phyloP scores from a whole-genome alignment of 768 basidiomycete species.

The Podaxis rugospora region DNA sequence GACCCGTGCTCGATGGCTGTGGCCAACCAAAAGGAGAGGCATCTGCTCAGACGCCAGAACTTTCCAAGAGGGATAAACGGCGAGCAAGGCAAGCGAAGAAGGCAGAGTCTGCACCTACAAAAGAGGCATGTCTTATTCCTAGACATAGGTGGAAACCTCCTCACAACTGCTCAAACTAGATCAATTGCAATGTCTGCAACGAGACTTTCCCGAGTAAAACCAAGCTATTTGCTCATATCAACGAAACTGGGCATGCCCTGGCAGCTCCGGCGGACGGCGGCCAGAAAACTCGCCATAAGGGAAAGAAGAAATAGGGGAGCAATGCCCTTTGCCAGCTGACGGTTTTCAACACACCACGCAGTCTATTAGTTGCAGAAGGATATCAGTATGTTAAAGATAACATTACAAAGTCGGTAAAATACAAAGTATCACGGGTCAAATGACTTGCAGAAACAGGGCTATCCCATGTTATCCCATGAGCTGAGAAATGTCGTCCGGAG shows the following conservation, averaged over 20 bases:
- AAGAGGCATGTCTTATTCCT: slow-evolving; percentile 15
- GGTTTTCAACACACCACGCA: not conserved
- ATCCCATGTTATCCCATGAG: slow-evolving; percentile 70
- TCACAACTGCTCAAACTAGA: slow-evolving; percentile 16
- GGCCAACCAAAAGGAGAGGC: not conserved
- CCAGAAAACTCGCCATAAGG: slow-evolving; percentile 27
- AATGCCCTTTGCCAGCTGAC: not conserved
- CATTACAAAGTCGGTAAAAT: not conserved
- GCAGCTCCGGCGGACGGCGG: slow-evolving; percentile 31
- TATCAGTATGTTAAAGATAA: not conserved
- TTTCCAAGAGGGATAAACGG: slow-evolving; percentile 78
- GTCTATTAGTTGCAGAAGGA: not conserved
- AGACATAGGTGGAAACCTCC: not conserved
- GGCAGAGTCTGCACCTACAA: slow-evolving; percentile 30
- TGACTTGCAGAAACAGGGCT: not conserved
- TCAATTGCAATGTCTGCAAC: slow-evolving; percentile 70
- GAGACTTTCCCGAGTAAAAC: slow-evolving; percentile 61
- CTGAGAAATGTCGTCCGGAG: slow-evolving; percentile 87
- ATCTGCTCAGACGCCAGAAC: slow-evolving; percentile 15
- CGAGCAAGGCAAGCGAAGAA: slow-evolving; percentile 77
- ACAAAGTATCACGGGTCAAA: not conserved
- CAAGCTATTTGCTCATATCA: slow-evolving; percentile 72
- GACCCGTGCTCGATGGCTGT: not conserved
- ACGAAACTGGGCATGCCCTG: slow-evolving; percentile 64
- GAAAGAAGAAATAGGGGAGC: slow-evolving; percentile 28